Evolutionary conservation across 2,329 filamentous ascomycete species (phyloP).

Genomic region (Beauveria sp.): DNA sequence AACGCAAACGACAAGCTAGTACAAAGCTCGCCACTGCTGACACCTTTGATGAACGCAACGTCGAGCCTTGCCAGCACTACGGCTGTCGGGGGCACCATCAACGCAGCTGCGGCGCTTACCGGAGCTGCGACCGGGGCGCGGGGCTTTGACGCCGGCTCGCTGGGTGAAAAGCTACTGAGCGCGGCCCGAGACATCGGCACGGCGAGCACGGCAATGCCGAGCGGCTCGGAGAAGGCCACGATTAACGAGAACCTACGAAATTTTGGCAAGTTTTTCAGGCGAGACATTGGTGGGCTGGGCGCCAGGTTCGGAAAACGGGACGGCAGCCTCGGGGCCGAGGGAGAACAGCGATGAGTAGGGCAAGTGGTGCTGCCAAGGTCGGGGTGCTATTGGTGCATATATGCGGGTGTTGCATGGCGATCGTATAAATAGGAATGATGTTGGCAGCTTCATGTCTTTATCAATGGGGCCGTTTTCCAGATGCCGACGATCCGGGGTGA

Average conservation of each 20-base stretch:
- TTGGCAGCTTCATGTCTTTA: not conserved
- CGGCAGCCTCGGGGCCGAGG: slow-evolving; percentile 28
- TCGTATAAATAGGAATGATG: not conserved
- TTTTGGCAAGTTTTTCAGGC: slow-evolving; percentile 91
- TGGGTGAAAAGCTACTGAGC: slow-evolving; percentile 83
- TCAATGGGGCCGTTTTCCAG: not conserved
- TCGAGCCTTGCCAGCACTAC: slow-evolving; percentile 29
- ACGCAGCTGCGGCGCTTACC: slow-evolving; percentile 33
- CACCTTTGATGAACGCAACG: slow-evolving; percentile 48
- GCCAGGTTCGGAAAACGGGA: slow-evolving; percentile 62
- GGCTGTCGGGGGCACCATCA: slow-evolving; percentile 31
- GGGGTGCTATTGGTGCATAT: not conserved
- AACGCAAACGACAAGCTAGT: slow-evolving; percentile 63
- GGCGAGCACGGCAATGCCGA: slow-evolving; percentile 23
- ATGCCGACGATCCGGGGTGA: not conserved
- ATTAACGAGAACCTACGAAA: slow-evolving; percentile 93
- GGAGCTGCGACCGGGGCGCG: slow-evolving; percentile 27
- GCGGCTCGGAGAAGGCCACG: slow-evolving; percentile 52
- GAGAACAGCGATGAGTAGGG: slow-evolving; percentile 16
- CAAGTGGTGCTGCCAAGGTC: not conserved
- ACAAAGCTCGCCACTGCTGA: slow-evolving; percentile 61
- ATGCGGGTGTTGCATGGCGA: not conserved
- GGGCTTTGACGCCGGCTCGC: slow-evolving; percentile 71
- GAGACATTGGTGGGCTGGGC: slow-evolving; percentile 74
- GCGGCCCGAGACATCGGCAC: slow-evolving; percentile 80